Base-by-base conservation (phyloP, 2,329 filamentous ascomycete genomes). In the Cladosporium sp. region DNA sequence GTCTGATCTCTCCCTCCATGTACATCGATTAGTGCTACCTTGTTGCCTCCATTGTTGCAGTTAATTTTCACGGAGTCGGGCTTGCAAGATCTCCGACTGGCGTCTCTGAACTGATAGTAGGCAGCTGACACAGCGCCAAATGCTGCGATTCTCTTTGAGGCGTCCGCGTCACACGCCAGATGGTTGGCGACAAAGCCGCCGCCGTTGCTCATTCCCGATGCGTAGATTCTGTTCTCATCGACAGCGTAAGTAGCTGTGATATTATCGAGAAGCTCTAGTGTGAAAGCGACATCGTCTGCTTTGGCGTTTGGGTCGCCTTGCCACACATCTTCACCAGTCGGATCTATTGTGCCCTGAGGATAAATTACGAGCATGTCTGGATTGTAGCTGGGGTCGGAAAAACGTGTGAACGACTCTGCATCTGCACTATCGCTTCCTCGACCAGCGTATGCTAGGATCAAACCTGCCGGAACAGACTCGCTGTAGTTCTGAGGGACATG, bases 151-250 rank as follows among this genome's bases (percentile, higher is more conserved):
- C 76, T 73, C 14, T 71, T 73, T 1, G 79, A 79, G 3, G 79
- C 76, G 3, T 70, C 71, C 0, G 75, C 64, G 54, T 82, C 77
- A 70, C 81, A 84, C 6, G 82, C 81, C 6, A 84, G 78, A 2
- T 79, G 69, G n/a, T 77, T 79, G 8, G 78, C 79, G 21, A 82
- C 80, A 32, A 69, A 66, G 8, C 79, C 84, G 3, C 82, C 85
- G 6, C 83, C 84, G 55, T 86, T 85, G 69, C 79, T 86, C 69
- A 86, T 85, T 61, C 81, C 81, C 0, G 77, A 75, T 8, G 77
- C 77, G 65, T 82, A 83, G 52, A 83, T 74, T 10, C 76, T 78
- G 5, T 71, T 70, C 1, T 71, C 65, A 66, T 83, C 78, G 67
- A 84, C 75, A 70, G 81, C 83, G 69, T 80, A 80, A 4, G 69